Evolutionary conservation across 306 rosid species (phyloP), one percentile per base, ranked within the genome.

Genomic region (Citrullus colocynthis): DNA sequence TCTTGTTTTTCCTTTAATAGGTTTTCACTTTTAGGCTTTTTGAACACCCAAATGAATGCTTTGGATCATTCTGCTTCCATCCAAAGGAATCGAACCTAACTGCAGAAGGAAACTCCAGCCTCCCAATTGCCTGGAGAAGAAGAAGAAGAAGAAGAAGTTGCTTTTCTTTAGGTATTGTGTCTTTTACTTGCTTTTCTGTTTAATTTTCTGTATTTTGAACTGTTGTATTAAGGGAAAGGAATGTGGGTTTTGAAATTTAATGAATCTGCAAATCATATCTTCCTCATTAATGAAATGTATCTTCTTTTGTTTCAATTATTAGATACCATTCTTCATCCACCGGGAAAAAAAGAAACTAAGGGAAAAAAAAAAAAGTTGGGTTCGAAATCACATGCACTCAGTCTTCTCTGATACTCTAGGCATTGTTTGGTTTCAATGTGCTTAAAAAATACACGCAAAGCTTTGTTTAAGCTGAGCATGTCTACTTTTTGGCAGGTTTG

Each of bases 291-390:
- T 70, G 75, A 44, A 70, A 70, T 72, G 77, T 72, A 16, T 72
- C 77, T 66, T 39, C 49, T 70, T 70, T 70, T 70, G 36, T 41
- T 42, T 30, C 14, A 17, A 74, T 52, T 52, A 51, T 74, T 74
- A 52, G 78, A 74, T 74, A 51, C 78, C 78, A 74, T 74, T 74
- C 78, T 74, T 74, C 78, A 74, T 74, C 78, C 78, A 52, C 16
- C 28, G 78, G 77, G 8, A 74, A 74, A 51, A 52, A 54, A 30
- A 13, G 37, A 6, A 62, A 30, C 42, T 60, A 18, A 57, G n/a
- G 13, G n/a, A 13, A 1, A 28, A 49, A 42, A 49, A 42, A 63
- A 32, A 49, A 49, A 30, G 58, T 48, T 49, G 52, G 42, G 60
- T 49, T 9, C 41, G 44, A 74, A 15, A 9, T 74, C 77, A 74